A percentile compares a stretch with the other conserved stretches of the same genome.
Evolutionary conservation across 139 green algal genomes (phyloP).

Genomic region (Auxenochlorella protothecoides): DNA sequence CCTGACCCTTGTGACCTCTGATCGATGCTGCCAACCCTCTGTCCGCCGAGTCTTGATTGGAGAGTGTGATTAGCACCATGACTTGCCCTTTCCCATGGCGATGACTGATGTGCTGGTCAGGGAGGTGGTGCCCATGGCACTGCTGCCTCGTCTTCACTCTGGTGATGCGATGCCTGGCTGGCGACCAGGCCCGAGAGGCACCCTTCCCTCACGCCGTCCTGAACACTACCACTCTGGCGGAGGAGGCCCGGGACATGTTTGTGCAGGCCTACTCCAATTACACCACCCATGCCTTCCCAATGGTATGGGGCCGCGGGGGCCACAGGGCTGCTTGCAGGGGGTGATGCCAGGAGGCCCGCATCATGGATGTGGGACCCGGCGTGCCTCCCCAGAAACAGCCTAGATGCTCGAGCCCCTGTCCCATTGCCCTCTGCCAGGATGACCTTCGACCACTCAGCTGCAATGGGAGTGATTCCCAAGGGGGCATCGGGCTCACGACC

Average conservation of each 20-base stretch:
- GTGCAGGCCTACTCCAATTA: slow-evolving; percentile 51
- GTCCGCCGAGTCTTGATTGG: neutral
- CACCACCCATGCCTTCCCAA: slow-evolving; percentile 63
- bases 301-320: slow-evolving; percentile 16
- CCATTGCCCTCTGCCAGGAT: slow-evolving; percentile 33
- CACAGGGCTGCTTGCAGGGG: neutral
- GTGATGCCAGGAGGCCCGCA: too few relatives aligned
- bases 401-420: neutral
- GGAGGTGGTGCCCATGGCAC: too few relatives aligned
- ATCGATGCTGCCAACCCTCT: too few relatives aligned
- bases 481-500: slow-evolving; percentile 69
- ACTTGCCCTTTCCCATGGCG: slow-evolving; percentile 6
- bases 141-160: neutral
- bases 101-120: neutral
- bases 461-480: slow-evolving; percentile 61
- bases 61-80: neutral
- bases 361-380: too few relatives aligned
- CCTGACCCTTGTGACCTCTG: too few relatives aligned
- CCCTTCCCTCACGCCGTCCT: too few relatives aligned
- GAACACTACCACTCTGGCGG: neutral
- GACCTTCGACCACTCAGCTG: slow-evolving; percentile 72
- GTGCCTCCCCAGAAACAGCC: too few relatives aligned
- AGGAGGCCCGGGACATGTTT: slow-evolving; percentile 61
- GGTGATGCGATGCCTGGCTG: neutral
- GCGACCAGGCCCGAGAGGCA: slow-evolving; percentile 13